These are phyloP conservation scores for Alternaria triticimaculans DNA, from an alignment of 2,329 filamentous ascomycete species.

Conservation along the genomic window DNA sequence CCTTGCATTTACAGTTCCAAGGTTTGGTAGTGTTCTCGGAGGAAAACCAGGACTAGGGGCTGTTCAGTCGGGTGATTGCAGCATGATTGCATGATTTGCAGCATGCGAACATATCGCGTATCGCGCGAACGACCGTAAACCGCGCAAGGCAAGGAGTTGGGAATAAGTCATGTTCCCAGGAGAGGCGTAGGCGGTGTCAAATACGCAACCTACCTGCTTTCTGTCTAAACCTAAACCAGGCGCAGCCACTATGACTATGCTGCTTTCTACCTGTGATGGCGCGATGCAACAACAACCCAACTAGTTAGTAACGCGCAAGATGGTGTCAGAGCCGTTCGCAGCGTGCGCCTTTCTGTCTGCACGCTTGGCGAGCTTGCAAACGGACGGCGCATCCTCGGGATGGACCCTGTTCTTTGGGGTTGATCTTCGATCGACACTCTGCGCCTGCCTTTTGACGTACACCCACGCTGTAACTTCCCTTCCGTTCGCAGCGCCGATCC, in stretches of 20 bases:
- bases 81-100: not conserved
- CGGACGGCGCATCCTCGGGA: not conserved
- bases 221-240: not conserved
- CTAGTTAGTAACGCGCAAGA: not conserved
- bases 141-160: not conserved
- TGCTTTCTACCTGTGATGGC: not conserved
- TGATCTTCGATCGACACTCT: conserved; percentile 1
- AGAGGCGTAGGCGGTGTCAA: not conserved
- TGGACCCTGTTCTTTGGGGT: conserved; percentile 5
- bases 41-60: not conserved
- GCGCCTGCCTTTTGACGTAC: not conserved
- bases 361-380: not conserved
- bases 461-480: not conserved
- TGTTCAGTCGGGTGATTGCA: not conserved
- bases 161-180: not conserved
- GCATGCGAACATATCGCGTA: not conserved
- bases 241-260: not conserved
- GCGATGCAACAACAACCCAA: not conserved
- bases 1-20: not conserved
- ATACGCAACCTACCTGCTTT: not conserved
- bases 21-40: not conserved
- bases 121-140: not conserved
- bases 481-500: not conserved
- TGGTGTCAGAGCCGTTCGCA: conserved; percentile 5
- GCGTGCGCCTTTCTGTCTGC: not conserved